phyloP scores from a whole-genome alignment of 148 eudicot genomes.

The Linanthus parryae region DNA sequence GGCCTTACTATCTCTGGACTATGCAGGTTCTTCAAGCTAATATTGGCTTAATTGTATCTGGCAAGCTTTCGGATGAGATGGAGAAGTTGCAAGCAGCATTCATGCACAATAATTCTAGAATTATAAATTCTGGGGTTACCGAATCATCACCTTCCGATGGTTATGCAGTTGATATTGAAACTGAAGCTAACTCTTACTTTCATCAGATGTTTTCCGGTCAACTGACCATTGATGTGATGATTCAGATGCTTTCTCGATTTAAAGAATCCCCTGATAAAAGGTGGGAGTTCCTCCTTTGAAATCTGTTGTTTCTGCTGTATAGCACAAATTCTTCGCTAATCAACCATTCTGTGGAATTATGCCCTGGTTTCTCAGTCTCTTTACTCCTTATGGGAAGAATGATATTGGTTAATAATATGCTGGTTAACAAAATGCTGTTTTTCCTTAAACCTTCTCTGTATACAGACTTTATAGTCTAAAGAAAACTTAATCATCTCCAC shows the following conservation, averaged over 20 bases:
- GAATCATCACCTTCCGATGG: constrained; percentile 46
- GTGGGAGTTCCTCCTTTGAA: constrained; percentile 19
- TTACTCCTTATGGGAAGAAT: too few relatives aligned
- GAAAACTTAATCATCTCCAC: too few relatives aligned
- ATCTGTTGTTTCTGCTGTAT: background rate
- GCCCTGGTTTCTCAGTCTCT: background rate
- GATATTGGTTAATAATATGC: too few relatives aligned
- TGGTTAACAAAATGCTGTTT: background rate
- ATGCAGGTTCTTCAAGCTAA: constrained; percentile 80
- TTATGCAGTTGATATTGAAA: constrained; percentile 52
- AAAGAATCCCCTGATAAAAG: constrained; percentile 80
- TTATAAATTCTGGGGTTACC: constrained; percentile 42
- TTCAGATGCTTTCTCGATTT: constrained; percentile 82
- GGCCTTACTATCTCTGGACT: constrained; percentile 6
- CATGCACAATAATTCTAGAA: constrained; percentile 34
- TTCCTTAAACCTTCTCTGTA: background rate
- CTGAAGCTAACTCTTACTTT: constrained; percentile 82
- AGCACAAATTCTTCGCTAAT: background rate
- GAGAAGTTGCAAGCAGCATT: constrained; percentile 44
- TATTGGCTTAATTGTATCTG: constrained; percentile 33
- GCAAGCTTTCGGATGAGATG: constrained; percentile 57
- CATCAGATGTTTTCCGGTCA: constrained; percentile 86
- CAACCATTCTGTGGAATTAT: background rate
- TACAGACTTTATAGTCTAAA: too few relatives aligned
- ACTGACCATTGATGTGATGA: constrained; percentile 63